These are phyloP conservation scores for Rubroshorea leprosula DNA, from an alignment of 345 rosid species.

Conservation along the genomic window DNA sequence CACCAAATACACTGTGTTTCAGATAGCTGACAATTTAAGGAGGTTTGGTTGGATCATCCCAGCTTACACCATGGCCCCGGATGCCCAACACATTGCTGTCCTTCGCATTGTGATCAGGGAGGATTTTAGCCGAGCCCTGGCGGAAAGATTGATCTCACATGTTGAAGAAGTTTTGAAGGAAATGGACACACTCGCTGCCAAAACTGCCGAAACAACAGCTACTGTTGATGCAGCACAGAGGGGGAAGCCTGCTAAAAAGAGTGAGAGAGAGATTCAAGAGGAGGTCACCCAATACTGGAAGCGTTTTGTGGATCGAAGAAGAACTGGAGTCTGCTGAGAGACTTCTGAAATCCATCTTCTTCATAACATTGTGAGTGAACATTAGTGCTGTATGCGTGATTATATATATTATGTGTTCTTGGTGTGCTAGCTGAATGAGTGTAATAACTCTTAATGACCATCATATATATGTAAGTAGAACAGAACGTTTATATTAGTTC, in stretches of 20 bases:
- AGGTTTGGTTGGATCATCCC: conserved; percentile 86
- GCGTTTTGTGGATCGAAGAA: conserved; percentile 41
- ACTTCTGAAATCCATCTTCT: too few species aligned
- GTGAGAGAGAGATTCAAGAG: conserved; percentile 27
- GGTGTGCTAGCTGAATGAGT: too few species aligned
- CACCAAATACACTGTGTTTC: conserved; percentile 50
- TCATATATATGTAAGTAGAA: too few species aligned
- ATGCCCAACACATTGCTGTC: conserved; percentile 75
- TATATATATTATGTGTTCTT: too few species aligned
- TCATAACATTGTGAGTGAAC: too few species aligned
- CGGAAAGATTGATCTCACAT: conserved; percentile 57
- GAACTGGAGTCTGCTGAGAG: conserved; percentile 39
- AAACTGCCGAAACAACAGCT: conserved; percentile 10
- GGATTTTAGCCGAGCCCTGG: conserved; percentile 72
- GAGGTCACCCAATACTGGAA: conserved; percentile 53
- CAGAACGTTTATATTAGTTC: too few species aligned
- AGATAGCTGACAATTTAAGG: conserved; percentile 51
- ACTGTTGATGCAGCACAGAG: too few species aligned
- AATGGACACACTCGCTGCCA: conserved; percentile 35
- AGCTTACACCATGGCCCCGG: conserved; percentile 82
- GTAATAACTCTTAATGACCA: too few species aligned
- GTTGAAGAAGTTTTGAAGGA: conserved; percentile 46
- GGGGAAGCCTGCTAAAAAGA: background rate
- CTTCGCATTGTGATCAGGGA: conserved; percentile 76
- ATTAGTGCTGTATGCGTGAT: too few species aligned